Conservation (phyloP, 257 asterid genomes). For the Jaltomata sinuosa region DNA sequence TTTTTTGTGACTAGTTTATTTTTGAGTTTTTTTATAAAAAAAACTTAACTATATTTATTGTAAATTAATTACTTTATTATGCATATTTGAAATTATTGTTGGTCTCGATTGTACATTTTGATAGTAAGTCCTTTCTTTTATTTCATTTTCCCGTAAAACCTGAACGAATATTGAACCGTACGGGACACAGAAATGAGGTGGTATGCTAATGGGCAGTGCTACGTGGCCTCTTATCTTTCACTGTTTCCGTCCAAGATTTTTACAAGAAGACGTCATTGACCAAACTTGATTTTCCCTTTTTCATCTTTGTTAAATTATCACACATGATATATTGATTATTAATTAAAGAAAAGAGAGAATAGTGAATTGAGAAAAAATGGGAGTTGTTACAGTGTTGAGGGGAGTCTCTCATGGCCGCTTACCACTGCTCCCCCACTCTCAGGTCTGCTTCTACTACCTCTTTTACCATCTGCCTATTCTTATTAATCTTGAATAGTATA, state of each 20-base stretch:
- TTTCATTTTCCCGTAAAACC: too few relatives aligned
- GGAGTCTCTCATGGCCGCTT: slow-evolving; percentile 38
- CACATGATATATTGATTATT: background rate
- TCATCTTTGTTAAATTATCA: background rate
- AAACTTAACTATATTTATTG: too few relatives aligned
- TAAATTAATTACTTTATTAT: too few relatives aligned
- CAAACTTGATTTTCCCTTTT: background rate
- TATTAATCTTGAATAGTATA: background rate
- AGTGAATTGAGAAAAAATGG: slow-evolving; percentile 22
- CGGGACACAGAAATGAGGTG: too few relatives aligned
- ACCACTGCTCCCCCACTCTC: slow-evolving; percentile 37
- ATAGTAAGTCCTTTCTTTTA: too few relatives aligned
- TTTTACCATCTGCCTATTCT: background rate
- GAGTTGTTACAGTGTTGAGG: slow-evolving; percentile 48
- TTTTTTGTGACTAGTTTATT: too few relatives aligned
- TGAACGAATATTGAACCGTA: too few relatives aligned
- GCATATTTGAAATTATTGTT: too few relatives aligned
- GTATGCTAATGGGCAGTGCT: background rate
- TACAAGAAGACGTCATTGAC: background rate
- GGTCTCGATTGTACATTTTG: too few relatives aligned
- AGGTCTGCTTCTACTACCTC: slow-evolving; percentile 22
- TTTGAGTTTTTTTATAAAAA: too few relatives aligned
- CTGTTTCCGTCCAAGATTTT: background rate
- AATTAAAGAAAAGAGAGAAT: background rate
- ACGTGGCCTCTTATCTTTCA: background rate